A percentile compares a stretch with the other conserved stretches of the same genome.
phyloP scores from a whole-genome alignment of 2,329 filamentous ascomycete genomes.

The Penicillium sclerotigenum region DNA sequence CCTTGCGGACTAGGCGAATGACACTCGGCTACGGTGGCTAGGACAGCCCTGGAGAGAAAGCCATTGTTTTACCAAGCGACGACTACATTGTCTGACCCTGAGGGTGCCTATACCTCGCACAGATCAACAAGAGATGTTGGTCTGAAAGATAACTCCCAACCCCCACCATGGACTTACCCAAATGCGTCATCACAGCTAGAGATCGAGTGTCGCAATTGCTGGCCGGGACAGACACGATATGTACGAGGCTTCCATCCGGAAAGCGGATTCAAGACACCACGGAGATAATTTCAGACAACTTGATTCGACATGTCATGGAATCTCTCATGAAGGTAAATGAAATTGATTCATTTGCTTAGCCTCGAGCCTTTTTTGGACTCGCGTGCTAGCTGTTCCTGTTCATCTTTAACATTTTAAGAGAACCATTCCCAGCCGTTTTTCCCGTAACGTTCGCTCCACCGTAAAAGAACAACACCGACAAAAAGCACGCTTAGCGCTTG shows the following conservation, averaged over 20 bases:
- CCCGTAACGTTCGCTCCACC: slow-evolving; percentile 35
- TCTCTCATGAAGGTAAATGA: slow-evolving; percentile 30
- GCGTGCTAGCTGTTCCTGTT: slow-evolving; percentile 34
- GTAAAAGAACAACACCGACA: slow-evolving; percentile 37
- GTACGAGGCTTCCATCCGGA: background rate
- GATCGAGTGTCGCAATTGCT: background rate
- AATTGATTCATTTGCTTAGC: slow-evolving; percentile 36
- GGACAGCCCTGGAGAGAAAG: background rate
- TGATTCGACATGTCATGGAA: slow-evolving; percentile 18
- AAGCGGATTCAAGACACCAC: background rate
- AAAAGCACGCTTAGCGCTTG: slow-evolving; percentile 44
- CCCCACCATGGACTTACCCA: background rate
- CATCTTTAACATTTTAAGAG: slow-evolving; percentile 33
- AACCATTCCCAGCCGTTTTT: slow-evolving; percentile 38
- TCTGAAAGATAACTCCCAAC: background rate
- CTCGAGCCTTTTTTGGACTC: slow-evolving; percentile 26
- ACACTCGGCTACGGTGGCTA: background rate
- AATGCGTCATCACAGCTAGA: background rate
- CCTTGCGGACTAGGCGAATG: background rate
- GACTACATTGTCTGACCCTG: background rate
- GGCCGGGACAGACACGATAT: background rate
- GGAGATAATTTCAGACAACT: slow-evolving; percentile 9
- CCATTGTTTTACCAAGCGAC: background rate
- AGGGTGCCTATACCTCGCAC: background rate
- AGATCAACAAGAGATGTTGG: background rate